These are phyloP conservation scores for Tolypocladium tundrense DNA, from an alignment of 2,329 filamentous ascomycete species.

Conservation along the genomic window DNA sequence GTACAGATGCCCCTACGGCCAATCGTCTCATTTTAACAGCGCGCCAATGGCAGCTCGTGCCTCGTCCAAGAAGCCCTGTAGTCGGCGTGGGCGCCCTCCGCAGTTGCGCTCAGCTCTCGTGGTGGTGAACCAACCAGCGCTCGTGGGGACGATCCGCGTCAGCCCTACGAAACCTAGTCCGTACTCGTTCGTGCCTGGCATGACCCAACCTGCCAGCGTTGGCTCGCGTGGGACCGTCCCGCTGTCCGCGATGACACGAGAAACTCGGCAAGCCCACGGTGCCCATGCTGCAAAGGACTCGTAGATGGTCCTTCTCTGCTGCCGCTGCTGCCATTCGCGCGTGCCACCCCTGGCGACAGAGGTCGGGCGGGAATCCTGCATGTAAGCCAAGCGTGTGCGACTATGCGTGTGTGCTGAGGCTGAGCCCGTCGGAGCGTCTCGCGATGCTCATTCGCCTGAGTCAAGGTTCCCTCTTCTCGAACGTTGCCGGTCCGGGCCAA, in stretches of 20 bases:
- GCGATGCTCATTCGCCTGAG: constrained; percentile 1
- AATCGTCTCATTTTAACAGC: neutral
- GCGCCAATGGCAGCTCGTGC: neutral
- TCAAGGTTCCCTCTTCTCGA: neutral
- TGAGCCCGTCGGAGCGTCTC: neutral
- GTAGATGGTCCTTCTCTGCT: neutral
- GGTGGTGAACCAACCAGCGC: constrained; percentile 7
- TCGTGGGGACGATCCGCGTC: constrained; percentile 7
- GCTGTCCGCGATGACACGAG: neutral
- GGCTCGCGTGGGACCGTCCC: neutral
- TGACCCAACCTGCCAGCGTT: neutral
- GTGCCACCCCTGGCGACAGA: neutral
- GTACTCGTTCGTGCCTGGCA: neutral
- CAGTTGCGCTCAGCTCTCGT: constrained; percentile 6
- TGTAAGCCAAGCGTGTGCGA: constrained; percentile 1
- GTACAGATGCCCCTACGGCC: neutral
- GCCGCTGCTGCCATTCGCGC: neutral
- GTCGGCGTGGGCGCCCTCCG: constrained; percentile 2
- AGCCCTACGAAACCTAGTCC: constrained; percentile 12
- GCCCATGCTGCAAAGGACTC: neutral
- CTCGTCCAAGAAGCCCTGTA: constrained; percentile 2
- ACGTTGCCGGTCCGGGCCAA: neutral
- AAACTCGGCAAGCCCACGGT: neutral
- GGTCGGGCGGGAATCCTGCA: neutral
- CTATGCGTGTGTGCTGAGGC: neutral